These are phyloP conservation scores for Aspergillus novofumigatus DNA, from an alignment of 2,329 filamentous ascomycete species.

Conservation along the genomic window DNA sequence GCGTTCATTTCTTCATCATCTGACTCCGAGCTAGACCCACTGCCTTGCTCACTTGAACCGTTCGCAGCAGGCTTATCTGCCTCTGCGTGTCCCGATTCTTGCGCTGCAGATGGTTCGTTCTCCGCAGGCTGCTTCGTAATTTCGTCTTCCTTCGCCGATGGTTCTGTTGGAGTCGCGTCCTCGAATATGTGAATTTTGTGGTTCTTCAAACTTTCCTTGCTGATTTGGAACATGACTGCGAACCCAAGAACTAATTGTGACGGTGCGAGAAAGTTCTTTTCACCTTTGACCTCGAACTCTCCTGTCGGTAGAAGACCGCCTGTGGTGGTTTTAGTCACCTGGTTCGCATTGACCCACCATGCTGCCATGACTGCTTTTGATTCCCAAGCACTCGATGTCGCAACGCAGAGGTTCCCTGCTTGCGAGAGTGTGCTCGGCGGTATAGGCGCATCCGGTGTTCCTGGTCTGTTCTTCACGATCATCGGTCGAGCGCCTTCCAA, in stretches of 20 bases:
- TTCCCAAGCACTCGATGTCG: conserved; percentile 88
- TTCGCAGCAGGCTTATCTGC: conserved; percentile 17
- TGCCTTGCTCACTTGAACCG: conserved; percentile 23
- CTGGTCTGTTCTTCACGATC: conserved; percentile 82
- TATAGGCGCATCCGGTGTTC: conserved; percentile 75
- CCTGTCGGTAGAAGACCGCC: conserved; percentile 78
- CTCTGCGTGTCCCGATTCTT: conserved; percentile 20
- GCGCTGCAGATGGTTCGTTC: conserved; percentile 29
- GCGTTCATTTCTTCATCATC: conserved; percentile 18
- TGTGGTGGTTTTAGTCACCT: conserved; percentile 80
- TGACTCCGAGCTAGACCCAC: conserved; percentile 21
- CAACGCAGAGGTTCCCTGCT: conserved; percentile 79
- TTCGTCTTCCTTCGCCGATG: conserved; percentile 18
- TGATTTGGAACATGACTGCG: conserved; percentile 81
- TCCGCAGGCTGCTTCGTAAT: conserved; percentile 21
- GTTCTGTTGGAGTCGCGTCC: conserved; percentile 19
- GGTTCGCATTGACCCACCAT: conserved; percentile 89
- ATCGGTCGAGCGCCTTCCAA: conserved; percentile 78
- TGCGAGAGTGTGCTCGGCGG: conserved; percentile 88
- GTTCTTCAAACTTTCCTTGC: conserved; percentile 76
- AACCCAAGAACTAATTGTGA: conserved; percentile 84
- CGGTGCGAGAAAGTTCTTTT: conserved; percentile 88
- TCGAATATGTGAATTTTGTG: conserved; percentile 70
- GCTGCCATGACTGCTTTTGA: conserved; percentile 93
- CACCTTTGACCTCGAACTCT: conserved; percentile 74